Conservation (phyloP, 2,329 filamentous ascomycete species). For the Colletotrichum karsti region DNA sequence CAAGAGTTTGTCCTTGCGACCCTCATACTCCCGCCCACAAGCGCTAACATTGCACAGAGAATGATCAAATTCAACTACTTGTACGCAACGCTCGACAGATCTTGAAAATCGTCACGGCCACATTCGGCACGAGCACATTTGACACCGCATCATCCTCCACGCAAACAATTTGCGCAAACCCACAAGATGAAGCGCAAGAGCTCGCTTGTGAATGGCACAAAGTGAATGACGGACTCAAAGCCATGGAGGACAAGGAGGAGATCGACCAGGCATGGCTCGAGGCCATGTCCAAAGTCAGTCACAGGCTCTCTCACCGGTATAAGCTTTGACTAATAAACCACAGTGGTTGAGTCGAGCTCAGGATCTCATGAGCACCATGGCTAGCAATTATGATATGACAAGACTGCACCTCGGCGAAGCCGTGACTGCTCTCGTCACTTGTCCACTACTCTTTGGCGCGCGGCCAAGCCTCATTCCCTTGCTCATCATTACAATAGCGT, state of each 20-base stretch:
- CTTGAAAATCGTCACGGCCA: slow-evolving; percentile 76
- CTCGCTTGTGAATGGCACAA: slow-evolving; percentile 76
- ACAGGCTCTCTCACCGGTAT: not conserved
- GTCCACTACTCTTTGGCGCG: slow-evolving; percentile 26
- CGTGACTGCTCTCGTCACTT: slow-evolving; percentile 36
- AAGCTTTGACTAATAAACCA: slow-evolving; percentile 19
- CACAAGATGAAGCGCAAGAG: slow-evolving; percentile 58
- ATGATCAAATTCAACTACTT: slow-evolving; percentile 73
- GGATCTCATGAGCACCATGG: slow-evolving; percentile 83
- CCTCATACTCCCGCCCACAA: no score
- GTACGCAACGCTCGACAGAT: slow-evolving; percentile 85
- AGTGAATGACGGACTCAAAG: slow-evolving; percentile 34
- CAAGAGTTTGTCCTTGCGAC: slow-evolving; percentile 53
- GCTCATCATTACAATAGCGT: slow-evolving; percentile 63
- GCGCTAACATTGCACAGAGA: slow-evolving; percentile 38
- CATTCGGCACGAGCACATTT: slow-evolving; percentile 65
- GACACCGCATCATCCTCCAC: slow-evolving; percentile 34
- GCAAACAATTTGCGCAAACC: slow-evolving; percentile 39
- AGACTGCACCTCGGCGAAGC: slow-evolving; percentile 62
- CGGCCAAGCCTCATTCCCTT: slow-evolving; percentile 50
- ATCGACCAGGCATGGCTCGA: slow-evolving; percentile 50
- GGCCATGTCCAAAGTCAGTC: slow-evolving; percentile 51
- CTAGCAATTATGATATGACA: slow-evolving; percentile 87
- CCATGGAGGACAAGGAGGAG: slow-evolving; percentile 30
- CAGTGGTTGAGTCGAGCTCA: slow-evolving; percentile 79